Percentiles rank a stretch among this genome's conserved stretches.
Conservation (phyloP, 2,329 filamentous ascomycete species). For the Xylaria hypoxylon region DNA sequence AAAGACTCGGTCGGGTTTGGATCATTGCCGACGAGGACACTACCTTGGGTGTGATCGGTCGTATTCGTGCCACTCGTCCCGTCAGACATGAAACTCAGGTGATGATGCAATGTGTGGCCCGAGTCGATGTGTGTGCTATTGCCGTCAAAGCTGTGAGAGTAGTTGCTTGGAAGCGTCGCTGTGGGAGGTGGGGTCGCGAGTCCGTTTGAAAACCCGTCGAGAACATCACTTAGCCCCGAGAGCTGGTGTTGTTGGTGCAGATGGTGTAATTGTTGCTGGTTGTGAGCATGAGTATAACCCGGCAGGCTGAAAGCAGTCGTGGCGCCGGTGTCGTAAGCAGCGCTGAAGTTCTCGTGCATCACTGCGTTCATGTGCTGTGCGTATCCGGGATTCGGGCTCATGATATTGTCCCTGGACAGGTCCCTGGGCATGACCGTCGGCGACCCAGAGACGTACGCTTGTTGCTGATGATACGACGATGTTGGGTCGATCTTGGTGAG, state of each 20-base stretch:
- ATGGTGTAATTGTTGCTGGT: slow-evolving; percentile 37
- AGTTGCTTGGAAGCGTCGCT: slow-evolving; percentile 61
- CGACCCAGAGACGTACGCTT: slow-evolving; percentile 53
- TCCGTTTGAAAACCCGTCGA: slow-evolving; percentile 63
- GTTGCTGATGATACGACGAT: slow-evolving; percentile 68
- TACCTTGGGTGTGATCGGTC: slow-evolving; percentile 45
- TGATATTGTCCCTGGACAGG: slow-evolving; percentile 58
- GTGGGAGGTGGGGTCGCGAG: slow-evolving; percentile 69
- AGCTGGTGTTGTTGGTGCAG: slow-evolving; percentile 39
- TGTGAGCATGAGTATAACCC: slow-evolving; percentile 38
- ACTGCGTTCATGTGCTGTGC: slow-evolving; percentile 65
- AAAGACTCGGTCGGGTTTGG: slow-evolving; percentile 45
- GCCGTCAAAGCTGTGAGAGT: slow-evolving; percentile 57
- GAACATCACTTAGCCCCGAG: slow-evolving; percentile 51
- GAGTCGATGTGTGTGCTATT: slow-evolving; percentile 41
- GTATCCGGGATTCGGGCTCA: slow-evolving; percentile 64
- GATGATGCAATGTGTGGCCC: slow-evolving; percentile 46
- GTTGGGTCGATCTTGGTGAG: slow-evolving; percentile 70
- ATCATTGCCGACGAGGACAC: slow-evolving; percentile 29
- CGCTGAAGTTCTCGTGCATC: slow-evolving; percentile 69
- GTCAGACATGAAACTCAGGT: slow-evolving; percentile 55
- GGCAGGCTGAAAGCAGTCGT: slow-evolving; percentile 39
- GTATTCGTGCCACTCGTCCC: slow-evolving; percentile 48
- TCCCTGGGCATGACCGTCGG: slow-evolving; percentile 55
- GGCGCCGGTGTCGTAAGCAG: slow-evolving; percentile 58